Evolutionary conservation across 257 asterid genomes (phyloP), one percentile per base, ranked within the genome.

Genomic region (Fraxinus excelsior): DNA sequence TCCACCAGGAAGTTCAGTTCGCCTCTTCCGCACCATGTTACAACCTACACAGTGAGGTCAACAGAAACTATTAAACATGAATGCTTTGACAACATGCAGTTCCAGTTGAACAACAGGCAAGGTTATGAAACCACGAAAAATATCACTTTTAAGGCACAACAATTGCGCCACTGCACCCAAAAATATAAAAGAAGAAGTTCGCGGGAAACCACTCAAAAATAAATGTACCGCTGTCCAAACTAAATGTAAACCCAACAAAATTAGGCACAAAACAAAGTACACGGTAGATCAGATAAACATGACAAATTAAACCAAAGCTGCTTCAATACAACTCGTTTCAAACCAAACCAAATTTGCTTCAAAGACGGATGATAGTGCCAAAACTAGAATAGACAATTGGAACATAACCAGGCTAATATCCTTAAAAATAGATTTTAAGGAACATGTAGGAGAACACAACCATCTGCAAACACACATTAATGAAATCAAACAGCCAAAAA

Each of bases 1-100:
- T 70, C 85, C 78, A 32, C 94, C 87, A 79, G 94, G 87, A 80
- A 67, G 79, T 44, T 88, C 97, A 75, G 94, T 88, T 77, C 97
- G 80, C 83, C 85, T 91, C 91, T 92, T 94, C 81, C 98, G 84
- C 83, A 80, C 92, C 98, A 94, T 94, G 70, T 28, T 62, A 3
- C 12, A 62, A 25, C 34, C 68, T 23, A 26, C 68, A 13, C 8
- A 11, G 3, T 23, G 7, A 12, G n/a, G 14, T 1, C 8, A 62
- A 62, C 4, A 10, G 68, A 23, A 62, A 25, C 16, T 26, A 11
- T 25, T 3, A 26, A 26, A 18, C 23, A 6, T 46, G 1, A 46
- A n/a, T 19, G 65, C 21, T 56, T 56, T 56, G 65, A 56, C 1
- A 18, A 56, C 65, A 7, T 46, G 58, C 65, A 56, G 26, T 56